phyloP scores from a whole-genome alignment of 768 basidiomycete genomes.

The Hebeloma cylindrosporum region DNA sequence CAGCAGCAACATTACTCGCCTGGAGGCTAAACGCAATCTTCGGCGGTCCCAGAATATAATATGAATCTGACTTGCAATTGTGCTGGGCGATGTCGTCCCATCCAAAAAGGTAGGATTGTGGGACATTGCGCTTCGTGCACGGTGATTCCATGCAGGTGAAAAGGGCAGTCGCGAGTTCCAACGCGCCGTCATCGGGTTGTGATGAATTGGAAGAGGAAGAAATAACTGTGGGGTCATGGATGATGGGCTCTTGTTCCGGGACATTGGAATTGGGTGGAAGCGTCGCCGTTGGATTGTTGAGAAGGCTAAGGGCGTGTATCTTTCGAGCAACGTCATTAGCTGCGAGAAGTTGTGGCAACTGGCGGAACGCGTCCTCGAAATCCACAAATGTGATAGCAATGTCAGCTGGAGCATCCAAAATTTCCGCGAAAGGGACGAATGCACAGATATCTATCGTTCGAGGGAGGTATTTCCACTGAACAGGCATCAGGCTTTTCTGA shows the following conservation, averaged over 20 bases:
- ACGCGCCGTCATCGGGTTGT: too few relatives aligned
- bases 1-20: neutral
- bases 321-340: neutral
- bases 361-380: neutral
- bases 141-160: too few relatives aligned
- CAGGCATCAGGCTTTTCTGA: neutral
- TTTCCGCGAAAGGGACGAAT: neutral
- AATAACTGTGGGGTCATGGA: too few relatives aligned
- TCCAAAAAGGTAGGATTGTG: too few relatives aligned
- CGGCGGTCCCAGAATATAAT: neutral
- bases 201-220: too few relatives aligned
- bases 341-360: neutral
- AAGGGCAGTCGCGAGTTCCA: too few relatives aligned
- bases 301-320: neutral
- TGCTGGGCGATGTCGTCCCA: neutral
- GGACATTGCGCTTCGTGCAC: too few relatives aligned
- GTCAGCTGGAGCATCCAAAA: neutral
- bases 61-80: neutral
- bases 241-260: too few relatives aligned
- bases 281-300: neutral
- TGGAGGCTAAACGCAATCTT: neutral
- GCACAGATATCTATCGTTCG: neutral
- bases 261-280: neutral
- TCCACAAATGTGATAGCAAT: neutral
- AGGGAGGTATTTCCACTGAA: neutral